Base-by-base conservation (phyloP, 73 alveolate genomes). In the Urostyla sp. region DNA sequence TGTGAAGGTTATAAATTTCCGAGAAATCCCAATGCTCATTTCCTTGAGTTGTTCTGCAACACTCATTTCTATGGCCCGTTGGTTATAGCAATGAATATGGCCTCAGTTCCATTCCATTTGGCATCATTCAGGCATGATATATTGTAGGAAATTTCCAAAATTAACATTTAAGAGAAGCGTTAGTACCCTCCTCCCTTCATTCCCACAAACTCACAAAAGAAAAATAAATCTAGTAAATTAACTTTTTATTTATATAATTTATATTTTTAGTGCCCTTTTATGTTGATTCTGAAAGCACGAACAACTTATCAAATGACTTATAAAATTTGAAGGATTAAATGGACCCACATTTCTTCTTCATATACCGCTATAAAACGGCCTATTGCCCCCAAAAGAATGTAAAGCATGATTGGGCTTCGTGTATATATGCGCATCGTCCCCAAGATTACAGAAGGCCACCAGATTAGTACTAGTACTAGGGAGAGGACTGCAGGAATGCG, bases 1-100 rank as follows among this genome's bases (percentile, higher is more conserved):
- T 83, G 92, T n/a, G 87, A 83, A 57, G 92, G 92, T 13, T 66
- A 44, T 34, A 83, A 83, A 31, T 83, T 83, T 45, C 92, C 92
- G n/a, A 27, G 92, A 11, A 83, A 83, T 30, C 92, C 92, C 0
- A 83, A 83, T 73, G 87, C 92, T 35, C 92, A 83, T 73, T 45
- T 35, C 15, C 35, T 83, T 38, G 92, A 83, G 28, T 67, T 83
- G 6, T 78, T 46, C 52, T 83, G 92, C 43, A 82, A 44, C 38
- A 83, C 92, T 23, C 84, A 73, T 23, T 83, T 83, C 46, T 83
- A 83, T 57, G 92, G 92, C 3, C 92, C 92, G 11, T 73, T 72
- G 37, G 87, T 83, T 1, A 67, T 83, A 3, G 75, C 92, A 18
- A 36, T 74, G 35, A 83, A 51, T 32, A 74, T 50, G 61, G 55